Evolutionary conservation across 257 asterid genomes (phyloP).

Genomic region (Fraxinus americana): DNA sequence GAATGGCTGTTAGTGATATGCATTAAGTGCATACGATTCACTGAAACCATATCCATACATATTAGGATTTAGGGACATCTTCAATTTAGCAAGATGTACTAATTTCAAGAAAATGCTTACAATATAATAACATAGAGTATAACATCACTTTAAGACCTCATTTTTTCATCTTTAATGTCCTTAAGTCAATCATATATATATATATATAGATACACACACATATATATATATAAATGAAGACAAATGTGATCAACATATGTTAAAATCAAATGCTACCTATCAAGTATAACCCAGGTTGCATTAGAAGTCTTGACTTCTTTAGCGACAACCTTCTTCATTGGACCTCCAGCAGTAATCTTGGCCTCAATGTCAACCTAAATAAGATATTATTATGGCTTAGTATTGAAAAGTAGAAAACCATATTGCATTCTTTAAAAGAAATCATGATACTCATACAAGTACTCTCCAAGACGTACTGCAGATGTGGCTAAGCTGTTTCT

Average conservation of each 20-base stretch:
- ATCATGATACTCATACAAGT: too few relatives aligned
- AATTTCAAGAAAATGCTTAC: not conserved
- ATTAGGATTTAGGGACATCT: not conserved
- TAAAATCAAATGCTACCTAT: slow-evolving; percentile 44
- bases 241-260: not conserved
- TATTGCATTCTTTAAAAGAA: too few relatives aligned
- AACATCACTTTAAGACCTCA: not conserved
- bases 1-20: not conserved
- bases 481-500: not conserved
- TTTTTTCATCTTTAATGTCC: not conserved
- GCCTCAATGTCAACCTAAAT: slow-evolving; percentile 67
- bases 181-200: not conserved
- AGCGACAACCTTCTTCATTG: slow-evolving; percentile 52
- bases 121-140: not conserved
- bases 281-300: slow-evolving; percentile 67
- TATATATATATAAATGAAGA: too few relatives aligned
- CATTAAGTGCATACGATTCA: not conserved
- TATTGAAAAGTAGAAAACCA: slow-evolving; percentile 7
- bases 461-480: too few relatives aligned
- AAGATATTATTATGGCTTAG: slow-evolving; percentile 16
- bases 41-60: not conserved
- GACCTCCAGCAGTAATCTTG: slow-evolving; percentile 67
- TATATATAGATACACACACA: too few relatives aligned
- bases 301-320: slow-evolving; percentile 60
- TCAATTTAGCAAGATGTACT: not conserved